phyloP scores from a whole-genome alignment of 306 rosid genomes.

The Dalbergia cochinchinensis region DNA sequence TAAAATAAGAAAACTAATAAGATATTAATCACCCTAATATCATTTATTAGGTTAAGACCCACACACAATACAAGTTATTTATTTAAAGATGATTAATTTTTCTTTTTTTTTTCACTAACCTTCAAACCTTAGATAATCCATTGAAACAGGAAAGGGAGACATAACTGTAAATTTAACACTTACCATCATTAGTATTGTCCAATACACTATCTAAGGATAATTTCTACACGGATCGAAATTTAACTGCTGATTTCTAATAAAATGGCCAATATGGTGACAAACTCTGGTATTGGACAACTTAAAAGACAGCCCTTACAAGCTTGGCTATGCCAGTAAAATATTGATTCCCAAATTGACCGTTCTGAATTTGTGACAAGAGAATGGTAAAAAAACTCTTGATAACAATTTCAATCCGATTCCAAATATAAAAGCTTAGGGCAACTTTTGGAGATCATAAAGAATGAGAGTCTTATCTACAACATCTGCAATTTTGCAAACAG shows the following conservation, averaged over 20 bases:
- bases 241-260: not conserved
- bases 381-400: not conserved
- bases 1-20: too few species aligned
- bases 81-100: too few species aligned
- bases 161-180: too few species aligned
- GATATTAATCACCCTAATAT: too few species aligned
- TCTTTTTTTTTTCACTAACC: too few species aligned
- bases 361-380: constrained; percentile 14
- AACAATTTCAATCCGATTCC: constrained; percentile 4
- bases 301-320: not conserved
- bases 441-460: not conserved
- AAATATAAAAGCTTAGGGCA: not conserved
- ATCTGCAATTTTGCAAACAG: constrained; percentile 5
- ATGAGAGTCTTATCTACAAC: not conserved
- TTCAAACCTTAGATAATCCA: too few species aligned
- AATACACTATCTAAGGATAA: not conserved
- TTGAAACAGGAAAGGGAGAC: too few species aligned
- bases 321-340: constrained; percentile 1
- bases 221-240: not conserved
- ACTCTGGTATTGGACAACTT: not conserved
- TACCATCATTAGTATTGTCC: not conserved
- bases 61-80: too few species aligned
- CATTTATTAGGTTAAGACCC: too few species aligned
- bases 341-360: constrained; percentile 14
- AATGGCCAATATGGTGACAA: not conserved